Evolutionary conservation across 2,329 filamentous ascomycete genomes (phyloP).

Genomic region (Septoria petroselini): DNA sequence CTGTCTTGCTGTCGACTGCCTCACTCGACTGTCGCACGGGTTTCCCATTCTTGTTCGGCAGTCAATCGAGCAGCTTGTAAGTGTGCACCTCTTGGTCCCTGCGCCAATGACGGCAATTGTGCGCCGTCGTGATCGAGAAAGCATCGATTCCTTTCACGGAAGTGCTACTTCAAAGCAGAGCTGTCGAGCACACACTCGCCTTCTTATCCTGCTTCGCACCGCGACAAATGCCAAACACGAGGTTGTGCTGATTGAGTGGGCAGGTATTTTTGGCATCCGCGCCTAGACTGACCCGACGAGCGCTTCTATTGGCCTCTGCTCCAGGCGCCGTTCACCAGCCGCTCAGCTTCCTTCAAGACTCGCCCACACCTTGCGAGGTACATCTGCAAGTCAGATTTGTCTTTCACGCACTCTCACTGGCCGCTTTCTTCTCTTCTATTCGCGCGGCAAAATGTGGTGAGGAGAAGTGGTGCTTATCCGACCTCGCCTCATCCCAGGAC

Average conservation of each 20-base stretch:
- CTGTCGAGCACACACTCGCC: neutral
- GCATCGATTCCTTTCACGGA: too few species aligned
- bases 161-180: neutral
- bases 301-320: conserved; percentile 12
- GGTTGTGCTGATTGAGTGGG: conserved; percentile 8
- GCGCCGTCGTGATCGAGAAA: too few species aligned
- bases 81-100: too few species aligned
- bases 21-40: too few species aligned
- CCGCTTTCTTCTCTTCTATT: conserved; percentile 11
- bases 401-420: conserved; percentile 21
- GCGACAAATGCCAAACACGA: conserved; percentile 1
- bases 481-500: conserved; percentile 20
- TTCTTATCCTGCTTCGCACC: conserved; percentile 5
- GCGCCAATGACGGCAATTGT: too few species aligned
- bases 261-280: conserved; percentile 15
- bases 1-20: too few species aligned
- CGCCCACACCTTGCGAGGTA: conserved; percentile 11
- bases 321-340: conserved; percentile 9
- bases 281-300: conserved; percentile 7
- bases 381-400: conserved; percentile 15
- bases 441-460: conserved; percentile 33
- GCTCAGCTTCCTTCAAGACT: conserved; percentile 15
- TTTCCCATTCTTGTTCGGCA: too few species aligned
- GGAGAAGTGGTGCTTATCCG: conserved; percentile 27
- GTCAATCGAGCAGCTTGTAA: too few species aligned